Conservation (phyloP, 2,329 filamentous ascomycete species). For the Dactylellina drechsleri region DNA sequence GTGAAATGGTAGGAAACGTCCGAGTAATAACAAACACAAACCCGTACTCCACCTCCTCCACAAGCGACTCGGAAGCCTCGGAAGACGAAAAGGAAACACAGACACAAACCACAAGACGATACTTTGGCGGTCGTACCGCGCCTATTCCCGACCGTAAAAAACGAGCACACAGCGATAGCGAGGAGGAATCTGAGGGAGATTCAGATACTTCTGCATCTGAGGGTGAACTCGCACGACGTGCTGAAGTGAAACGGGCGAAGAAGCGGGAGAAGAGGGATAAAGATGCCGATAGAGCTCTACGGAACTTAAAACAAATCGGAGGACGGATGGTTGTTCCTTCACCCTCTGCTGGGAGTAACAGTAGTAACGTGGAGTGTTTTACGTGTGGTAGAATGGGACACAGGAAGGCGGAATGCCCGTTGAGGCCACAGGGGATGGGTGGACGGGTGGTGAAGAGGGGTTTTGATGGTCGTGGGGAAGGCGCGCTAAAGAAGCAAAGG, state of each 20-base stretch:
- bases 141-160: constrained; percentile 25
- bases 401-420: constrained; percentile 33
- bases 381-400: constrained; percentile 27
- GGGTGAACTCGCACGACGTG: constrained; percentile 23
- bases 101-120: constrained; percentile 10
- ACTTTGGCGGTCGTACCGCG: constrained; percentile 42
- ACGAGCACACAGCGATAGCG: not conserved
- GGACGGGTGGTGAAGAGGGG: constrained; percentile 20
- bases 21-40: constrained; percentile 3
- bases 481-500: constrained; percentile 30
- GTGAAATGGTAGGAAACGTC: constrained; percentile 37
- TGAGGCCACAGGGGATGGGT: not conserved
- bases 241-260: constrained; percentile 28
- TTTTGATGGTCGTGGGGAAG: constrained; percentile 8
- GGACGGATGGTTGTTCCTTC: constrained; percentile 5
- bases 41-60: no score
- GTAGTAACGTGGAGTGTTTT: constrained; percentile 18
- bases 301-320: constrained; percentile 34
- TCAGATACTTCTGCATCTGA: constrained; percentile 17
- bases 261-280: constrained; percentile 24
- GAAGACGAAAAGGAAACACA: not conserved
- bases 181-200: constrained; percentile 1
- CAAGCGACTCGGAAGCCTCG: not conserved
- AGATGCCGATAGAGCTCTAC: constrained; percentile 28
- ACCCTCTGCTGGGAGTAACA: no score